Evolutionary conservation across 1,139 yeast genomes (phyloP).

Genomic region (Kodamaea ohmeri): DNA sequence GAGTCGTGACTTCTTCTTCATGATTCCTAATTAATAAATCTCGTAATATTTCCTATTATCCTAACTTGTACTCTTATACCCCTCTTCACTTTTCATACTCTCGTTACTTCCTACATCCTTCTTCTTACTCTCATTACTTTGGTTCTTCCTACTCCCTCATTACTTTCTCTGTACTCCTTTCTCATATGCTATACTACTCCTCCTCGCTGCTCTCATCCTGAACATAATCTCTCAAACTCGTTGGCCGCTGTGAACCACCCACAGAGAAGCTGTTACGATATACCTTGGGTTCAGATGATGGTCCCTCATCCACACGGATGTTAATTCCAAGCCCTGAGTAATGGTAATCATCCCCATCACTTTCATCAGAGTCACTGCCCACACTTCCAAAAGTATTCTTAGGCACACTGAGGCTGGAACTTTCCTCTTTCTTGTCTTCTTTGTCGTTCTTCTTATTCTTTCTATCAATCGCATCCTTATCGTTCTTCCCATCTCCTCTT

Average conservation of each 20-base stretch:
- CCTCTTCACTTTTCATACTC: no score
- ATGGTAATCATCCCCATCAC: constrained; percentile 27
- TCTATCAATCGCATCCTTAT: background rate
- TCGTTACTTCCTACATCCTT: no score
- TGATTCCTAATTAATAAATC: no score
- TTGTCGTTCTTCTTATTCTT: background rate
- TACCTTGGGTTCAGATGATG: constrained; percentile 11
- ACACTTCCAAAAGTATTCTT: constrained; percentile 5
- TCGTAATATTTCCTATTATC: no score
- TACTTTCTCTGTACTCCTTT: no score
- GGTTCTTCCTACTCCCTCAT: no score
- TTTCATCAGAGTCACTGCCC: constrained; percentile 24
- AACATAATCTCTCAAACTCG: constrained; percentile 40
- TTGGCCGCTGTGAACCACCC: constrained; percentile 26
- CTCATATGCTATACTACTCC: constrained; percentile 20
- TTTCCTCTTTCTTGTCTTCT: background rate
- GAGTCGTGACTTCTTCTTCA: no score
- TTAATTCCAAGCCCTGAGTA: constrained; percentile 17
- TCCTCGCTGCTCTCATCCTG: constrained; percentile 42
- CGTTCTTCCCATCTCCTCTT: no score
- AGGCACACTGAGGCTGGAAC: no score
- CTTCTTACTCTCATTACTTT: no score
- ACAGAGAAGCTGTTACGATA: constrained; percentile 8
- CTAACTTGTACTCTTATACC: no score
- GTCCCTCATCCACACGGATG: constrained; percentile 25